These are phyloP conservation scores for Golubevia sp. DNA, from an alignment of 1,284 basidiomycete species.

Conservation along the genomic window DNA sequence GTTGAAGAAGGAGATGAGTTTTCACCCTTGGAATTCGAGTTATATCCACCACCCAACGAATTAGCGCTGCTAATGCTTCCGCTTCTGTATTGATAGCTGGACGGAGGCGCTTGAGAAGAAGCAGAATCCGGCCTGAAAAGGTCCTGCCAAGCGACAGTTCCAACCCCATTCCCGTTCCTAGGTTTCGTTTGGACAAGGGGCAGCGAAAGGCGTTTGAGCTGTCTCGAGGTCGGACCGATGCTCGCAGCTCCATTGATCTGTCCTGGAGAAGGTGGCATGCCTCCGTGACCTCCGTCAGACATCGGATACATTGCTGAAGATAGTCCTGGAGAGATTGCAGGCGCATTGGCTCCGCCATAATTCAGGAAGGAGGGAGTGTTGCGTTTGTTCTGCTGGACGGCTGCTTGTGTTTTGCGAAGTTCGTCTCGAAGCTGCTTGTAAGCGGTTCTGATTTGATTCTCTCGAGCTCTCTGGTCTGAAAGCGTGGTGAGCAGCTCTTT, in stretches of 20 bases:
- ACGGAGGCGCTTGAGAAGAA: neutral
- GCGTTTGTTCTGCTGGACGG: constrained; percentile 13
- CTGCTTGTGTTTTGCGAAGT: constrained; percentile 26
- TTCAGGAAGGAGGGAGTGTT: constrained; percentile 1
- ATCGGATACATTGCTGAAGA: neutral
- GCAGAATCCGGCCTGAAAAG: neutral
- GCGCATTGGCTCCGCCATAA: neutral
- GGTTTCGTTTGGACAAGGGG: neutral
- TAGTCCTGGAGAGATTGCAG: neutral
- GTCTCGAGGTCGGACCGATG: neutral
- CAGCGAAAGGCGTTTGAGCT: neutral
- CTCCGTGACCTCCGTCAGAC: neutral
- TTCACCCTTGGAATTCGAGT: neutral
- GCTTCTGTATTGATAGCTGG: neutral
- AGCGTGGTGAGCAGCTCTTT: constrained; percentile 18
- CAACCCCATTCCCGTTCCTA: neutral
- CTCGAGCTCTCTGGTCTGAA: constrained; percentile 25
- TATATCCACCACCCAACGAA: neutral
- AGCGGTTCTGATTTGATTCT: constrained; percentile 37
- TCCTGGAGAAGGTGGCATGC: neutral
- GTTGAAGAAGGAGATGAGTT: neutral
- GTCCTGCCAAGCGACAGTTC: neutral
- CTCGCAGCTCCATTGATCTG: neutral
- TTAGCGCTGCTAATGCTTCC: neutral
- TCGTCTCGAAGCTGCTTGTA: constrained; percentile 44